phyloP scores from a whole-genome alignment of 139 green algal genomes.

The Coelastrella sp. region DNA sequence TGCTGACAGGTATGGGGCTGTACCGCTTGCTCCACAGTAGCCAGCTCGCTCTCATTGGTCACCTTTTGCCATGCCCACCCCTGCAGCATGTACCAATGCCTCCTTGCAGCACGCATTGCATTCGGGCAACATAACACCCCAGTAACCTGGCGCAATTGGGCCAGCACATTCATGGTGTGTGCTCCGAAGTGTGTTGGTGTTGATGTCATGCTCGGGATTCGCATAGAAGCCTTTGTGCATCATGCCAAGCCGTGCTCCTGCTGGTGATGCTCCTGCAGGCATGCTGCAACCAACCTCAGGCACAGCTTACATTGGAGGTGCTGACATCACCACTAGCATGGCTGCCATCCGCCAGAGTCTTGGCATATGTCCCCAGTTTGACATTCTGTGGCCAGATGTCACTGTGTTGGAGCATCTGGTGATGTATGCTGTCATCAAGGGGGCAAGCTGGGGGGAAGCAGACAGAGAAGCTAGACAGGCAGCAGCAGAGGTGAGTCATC shows the following conservation, averaged over 20 bases:
- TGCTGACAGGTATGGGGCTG: slow-evolving; percentile 65
- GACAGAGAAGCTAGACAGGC: slow-evolving; percentile 46
- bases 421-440: slow-evolving; percentile 83
- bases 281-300: slow-evolving; percentile 76
- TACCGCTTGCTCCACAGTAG: too few species aligned
- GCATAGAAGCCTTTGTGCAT: neutral
- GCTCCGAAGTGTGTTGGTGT: too few species aligned
- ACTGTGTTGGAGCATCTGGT: slow-evolving; percentile 86
- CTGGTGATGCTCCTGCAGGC: slow-evolving; percentile 45
- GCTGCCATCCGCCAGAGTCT: slow-evolving; percentile 61
- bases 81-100: too few species aligned
- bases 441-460: slow-evolving; percentile 46
- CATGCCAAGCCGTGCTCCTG: neutral
- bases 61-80: too few species aligned
- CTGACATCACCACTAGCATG: slow-evolving; percentile 65
- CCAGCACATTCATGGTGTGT: too few species aligned
- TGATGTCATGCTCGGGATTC: too few species aligned
- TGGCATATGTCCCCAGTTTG: slow-evolving; percentile 76
- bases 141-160: too few species aligned
- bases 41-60: too few species aligned
- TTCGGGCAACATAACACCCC: too few species aligned
- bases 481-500: slow-evolving; percentile 55
- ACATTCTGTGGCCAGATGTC: slow-evolving; percentile 91
- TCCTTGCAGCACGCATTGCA: too few species aligned
- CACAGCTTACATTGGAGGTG: slow-evolving; percentile 51